Evolutionary conservation across 345 rosid genomes (phyloP).

Genomic region (Hypericum perforatum): DNA sequence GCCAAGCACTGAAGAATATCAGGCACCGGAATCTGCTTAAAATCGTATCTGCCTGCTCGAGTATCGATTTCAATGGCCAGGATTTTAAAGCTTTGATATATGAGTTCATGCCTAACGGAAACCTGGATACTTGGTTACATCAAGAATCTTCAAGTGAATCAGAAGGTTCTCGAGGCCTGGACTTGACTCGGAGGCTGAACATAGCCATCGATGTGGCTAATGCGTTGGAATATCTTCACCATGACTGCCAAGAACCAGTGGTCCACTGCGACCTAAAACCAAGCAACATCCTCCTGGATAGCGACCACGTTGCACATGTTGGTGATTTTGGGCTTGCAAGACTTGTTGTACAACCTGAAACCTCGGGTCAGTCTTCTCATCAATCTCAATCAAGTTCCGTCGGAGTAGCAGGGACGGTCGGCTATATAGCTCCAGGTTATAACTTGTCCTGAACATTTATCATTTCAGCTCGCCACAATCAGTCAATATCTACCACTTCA

Average conservation of each 20-base stretch:
- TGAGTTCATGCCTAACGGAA: slow-evolving; percentile 25
- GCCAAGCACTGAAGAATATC: slow-evolving; percentile 13
- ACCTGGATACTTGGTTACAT: slow-evolving; percentile 20
- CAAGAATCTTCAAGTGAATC: neutral
- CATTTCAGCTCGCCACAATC: no score
- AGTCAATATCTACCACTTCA: neutral
- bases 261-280: slow-evolving; percentile 30
- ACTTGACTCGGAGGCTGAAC: slow-evolving; percentile 15
- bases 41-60: slow-evolving; percentile 14
- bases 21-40: slow-evolving; percentile 19
- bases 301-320: slow-evolving; percentile 19
- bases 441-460: no score
- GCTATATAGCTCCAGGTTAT: slow-evolving; percentile 27
- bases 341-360: slow-evolving; percentile 8
- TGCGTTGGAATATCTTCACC: slow-evolving; percentile 27
- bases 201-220: slow-evolving; percentile 24
- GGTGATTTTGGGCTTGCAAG: slow-evolving; percentile 28
- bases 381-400: slow-evolving; percentile 7
- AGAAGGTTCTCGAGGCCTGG: neutral
- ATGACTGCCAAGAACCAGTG: slow-evolving; percentile 16
- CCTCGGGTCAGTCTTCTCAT: neutral
- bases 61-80: slow-evolving; percentile 20
- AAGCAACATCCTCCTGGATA: slow-evolving; percentile 22
- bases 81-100: slow-evolving; percentile 20
- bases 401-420: slow-evolving; percentile 20